Percentiles rank a stretch among this genome's conserved stretches.
Conservation (phyloP, 2,329 filamentous ascomycete genomes). For the Xylariales sp. region DNA sequence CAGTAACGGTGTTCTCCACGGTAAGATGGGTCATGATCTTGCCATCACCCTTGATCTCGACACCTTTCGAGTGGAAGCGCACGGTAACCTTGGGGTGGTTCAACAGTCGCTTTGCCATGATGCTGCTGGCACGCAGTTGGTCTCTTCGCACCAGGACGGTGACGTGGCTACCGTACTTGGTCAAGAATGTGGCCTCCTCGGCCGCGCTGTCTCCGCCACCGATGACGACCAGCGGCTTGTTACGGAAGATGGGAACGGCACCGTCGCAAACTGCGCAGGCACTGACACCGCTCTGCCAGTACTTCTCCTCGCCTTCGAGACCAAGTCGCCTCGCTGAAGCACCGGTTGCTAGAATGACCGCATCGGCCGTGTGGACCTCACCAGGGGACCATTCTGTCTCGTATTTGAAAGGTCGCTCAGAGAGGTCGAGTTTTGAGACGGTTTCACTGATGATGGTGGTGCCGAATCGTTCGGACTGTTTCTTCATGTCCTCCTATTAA, state of each 20-base stretch:
- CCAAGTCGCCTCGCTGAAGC: conserved; percentile 88
- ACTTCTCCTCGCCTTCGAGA: conserved; percentile 89
- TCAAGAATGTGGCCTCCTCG: conserved; percentile 96
- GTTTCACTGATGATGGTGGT: conserved; percentile 95
- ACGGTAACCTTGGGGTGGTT: conserved; percentile 91
- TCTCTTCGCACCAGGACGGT: conserved; percentile 92
- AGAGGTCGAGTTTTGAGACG: conserved; percentile 87
- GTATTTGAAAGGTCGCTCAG: conserved; percentile 87
- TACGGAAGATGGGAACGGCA: conserved; percentile 95
- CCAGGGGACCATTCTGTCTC: conserved; percentile 90
- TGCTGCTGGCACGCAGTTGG: conserved; percentile 85
- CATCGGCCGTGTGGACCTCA: conserved; percentile 87
- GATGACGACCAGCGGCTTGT: conserved; percentile 95
- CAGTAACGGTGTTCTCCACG: conserved; percentile 81
- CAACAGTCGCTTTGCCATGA: conserved; percentile 89
- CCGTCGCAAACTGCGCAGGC: conserved; percentile 98
- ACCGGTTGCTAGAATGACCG: conserved; percentile 93
- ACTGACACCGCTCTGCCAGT: conserved; percentile 97
- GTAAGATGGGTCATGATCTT: conserved; percentile 91
- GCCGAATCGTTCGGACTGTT: conserved; percentile 90
- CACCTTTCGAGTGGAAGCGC: conserved; percentile 82
- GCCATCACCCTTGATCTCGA: conserved; percentile 85
- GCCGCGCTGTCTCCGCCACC: conserved; percentile 97
- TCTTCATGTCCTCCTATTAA: conserved; percentile 83
- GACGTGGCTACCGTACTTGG: conserved; percentile 96